Evolutionary conservation across 352 stramenopile genomes (phyloP).

Genomic region (Achlya hypogyna): DNA sequence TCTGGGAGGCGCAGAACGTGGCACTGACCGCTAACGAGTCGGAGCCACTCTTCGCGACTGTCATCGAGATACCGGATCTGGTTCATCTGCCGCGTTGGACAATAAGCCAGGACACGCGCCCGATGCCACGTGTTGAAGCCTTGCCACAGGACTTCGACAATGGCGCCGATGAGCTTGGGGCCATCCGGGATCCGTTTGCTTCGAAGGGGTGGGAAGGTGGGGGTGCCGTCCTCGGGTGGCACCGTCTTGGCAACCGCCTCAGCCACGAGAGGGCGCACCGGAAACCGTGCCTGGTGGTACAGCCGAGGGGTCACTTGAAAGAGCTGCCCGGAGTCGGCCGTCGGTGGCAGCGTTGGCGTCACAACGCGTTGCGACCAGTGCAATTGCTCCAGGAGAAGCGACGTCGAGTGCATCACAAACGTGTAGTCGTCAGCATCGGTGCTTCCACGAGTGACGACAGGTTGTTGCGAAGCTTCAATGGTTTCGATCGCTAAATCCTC

Average conservation of each 20-base stretch:
- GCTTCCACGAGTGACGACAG: slow-evolving; percentile 37
- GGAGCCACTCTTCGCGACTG: slow-evolving; percentile 48
- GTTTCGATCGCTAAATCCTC: slow-evolving; percentile 78
- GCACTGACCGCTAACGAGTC: slow-evolving; percentile 47
- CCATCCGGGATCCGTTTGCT: slow-evolving; percentile 23
- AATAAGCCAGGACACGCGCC: slow-evolving; percentile 58
- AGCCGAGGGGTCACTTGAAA: slow-evolving; percentile 24
- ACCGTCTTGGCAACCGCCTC: slow-evolving; percentile 32
- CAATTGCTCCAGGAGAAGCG: slow-evolving; percentile 40
- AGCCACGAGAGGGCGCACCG: slow-evolving; percentile 28
- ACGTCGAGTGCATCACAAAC: slow-evolving; percentile 71
- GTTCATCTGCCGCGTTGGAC: slow-evolving; percentile 51
- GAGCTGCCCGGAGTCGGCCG: slow-evolving; percentile 16
- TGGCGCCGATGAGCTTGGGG: slow-evolving; percentile 41
- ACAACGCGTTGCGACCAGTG: slow-evolving; percentile 21
- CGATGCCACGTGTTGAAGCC: slow-evolving; percentile 60
- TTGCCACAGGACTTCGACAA: slow-evolving; percentile 67
- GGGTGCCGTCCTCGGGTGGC: slow-evolving; percentile 34
- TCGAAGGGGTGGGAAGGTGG: slow-evolving; percentile 27
- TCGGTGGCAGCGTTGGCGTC: slow-evolving; percentile 30
- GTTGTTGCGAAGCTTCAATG: slow-evolving; percentile 55
- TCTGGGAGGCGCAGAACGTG: slow-evolving; percentile 52
- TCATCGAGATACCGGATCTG: slow-evolving; percentile 52
- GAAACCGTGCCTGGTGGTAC: slow-evolving; percentile 25
- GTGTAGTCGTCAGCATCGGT: slow-evolving; percentile 35